Base-by-base conservation (phyloP, 1,139 yeast species). In the Yamadazyma songkhlaensis region DNA sequence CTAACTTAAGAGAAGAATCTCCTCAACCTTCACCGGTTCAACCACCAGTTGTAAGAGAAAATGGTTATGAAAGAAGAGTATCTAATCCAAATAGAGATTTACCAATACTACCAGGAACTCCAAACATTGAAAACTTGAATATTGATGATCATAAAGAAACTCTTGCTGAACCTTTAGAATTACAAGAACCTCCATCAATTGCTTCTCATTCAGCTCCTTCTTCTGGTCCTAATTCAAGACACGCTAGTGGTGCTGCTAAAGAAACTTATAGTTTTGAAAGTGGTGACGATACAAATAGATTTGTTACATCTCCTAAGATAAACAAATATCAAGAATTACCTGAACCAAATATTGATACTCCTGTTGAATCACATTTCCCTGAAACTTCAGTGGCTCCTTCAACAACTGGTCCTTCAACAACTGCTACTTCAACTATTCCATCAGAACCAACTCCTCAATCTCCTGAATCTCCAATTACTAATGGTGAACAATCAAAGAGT, bases 251-350 rank as follows among this genome's bases (percentile, higher is more conserved):
- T 17, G 15, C 17, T 6, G 10, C 12, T 5, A 32, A 40, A 35
- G 27, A 56, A 57, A 36, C 44, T 55, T 68, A 66, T 49, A 67
- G 73, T 40, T 69, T 69, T 48, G 75, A 67, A 47, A 60, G 62
- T 17, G 75, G 74, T 14, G 75, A 69, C 39, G 74, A 68, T 34
- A 50, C 57, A 29, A 53, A 51, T 14, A 59, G 65, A 17, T 57
- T 66, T 15, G 48, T 56, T 4, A 52, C 64, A 15, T 52, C 63
- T 6, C 63, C 67, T 25, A 55, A 53, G 33, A 36, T 47, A 11
- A 50, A 47, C 29, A 51, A 43, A 38, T 38, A 43, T 27, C 45
- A 46, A 24, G 54, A 49, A 17, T 36, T 39, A 22, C 42, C 42
- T 22, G 39, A 39, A 26, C 42, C 42, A 17, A 38, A 23, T 32